phyloP scores from a whole-genome alignment of 371 early-diverging fungal species.

The Chytridium lagenaria region DNA sequence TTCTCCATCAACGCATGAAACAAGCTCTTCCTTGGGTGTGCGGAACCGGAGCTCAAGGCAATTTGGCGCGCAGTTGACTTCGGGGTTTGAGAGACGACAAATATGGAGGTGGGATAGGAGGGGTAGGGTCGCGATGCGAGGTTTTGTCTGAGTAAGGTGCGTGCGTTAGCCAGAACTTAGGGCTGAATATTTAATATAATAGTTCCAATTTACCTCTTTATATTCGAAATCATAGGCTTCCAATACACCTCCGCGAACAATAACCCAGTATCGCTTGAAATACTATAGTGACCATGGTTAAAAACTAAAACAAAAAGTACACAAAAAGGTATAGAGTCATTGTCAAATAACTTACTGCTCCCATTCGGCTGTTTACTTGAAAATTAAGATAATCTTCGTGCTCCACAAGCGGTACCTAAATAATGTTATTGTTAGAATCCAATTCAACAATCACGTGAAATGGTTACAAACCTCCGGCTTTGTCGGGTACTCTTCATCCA shows the following conservation, averaged over 20 bases:
- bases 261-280: slow-evolving; percentile 48
- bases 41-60: neutral
- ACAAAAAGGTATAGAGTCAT: too few species aligned
- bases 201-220: slow-evolving; percentile 36
- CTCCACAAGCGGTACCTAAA: slow-evolving; percentile 30
- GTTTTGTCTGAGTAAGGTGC: neutral
- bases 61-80: neutral
- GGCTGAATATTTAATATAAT: neutral
- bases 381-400: slow-evolving; percentile 43
- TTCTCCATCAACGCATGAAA: neutral
- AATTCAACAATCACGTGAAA: neutral
- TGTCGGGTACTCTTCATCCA: slow-evolving; percentile 41
- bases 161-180: neutral
- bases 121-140: neutral
- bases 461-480: slow-evolving; percentile 29
- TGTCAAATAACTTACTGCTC: slow-evolving; percentile 33
- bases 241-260: slow-evolving; percentile 33
- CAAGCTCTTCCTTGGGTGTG: neutral
- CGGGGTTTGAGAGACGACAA: neutral
- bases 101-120: neutral
- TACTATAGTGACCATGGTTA: slow-evolving; percentile 36
- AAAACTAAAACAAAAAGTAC: too few species aligned
- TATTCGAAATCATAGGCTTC: slow-evolving; percentile 47
- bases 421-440: neutral
- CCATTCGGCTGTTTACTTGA: slow-evolving; percentile 29